Conservation (phyloP, 805 yeast genomes). For the Lipomyces japonicus region DNA sequence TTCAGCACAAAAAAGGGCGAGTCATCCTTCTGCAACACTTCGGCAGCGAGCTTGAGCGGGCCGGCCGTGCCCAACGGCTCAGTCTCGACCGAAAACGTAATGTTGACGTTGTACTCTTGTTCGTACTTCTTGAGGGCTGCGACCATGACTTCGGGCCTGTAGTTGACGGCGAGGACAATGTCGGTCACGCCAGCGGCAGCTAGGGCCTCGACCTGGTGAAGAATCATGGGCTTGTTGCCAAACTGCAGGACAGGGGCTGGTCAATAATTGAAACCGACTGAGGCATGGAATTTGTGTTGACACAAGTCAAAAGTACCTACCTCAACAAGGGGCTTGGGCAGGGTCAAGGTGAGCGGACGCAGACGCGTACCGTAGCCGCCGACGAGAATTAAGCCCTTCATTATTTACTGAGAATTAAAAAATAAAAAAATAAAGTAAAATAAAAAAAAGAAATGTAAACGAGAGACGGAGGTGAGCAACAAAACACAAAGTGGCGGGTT, state of each 20-base stretch:
- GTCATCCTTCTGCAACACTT: conserved; percentile 87
- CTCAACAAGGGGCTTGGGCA: conserved; percentile 36
- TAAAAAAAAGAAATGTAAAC: background rate
- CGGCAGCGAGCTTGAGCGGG: conserved; percentile 95
- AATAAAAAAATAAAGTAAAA: background rate
- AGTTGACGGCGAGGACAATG: conserved; percentile 96
- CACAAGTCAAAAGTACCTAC: conserved; percentile 8
- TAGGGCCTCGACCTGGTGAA: conserved; percentile 96
- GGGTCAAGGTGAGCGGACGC: conserved; percentile 68
- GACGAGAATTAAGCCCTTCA: conserved; percentile 70
- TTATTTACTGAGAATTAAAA: background rate
- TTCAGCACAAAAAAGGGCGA: conserved; percentile 96
- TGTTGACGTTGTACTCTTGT: conserved; percentile 85
- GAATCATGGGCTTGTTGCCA: conserved; percentile 98
- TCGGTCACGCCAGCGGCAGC: conserved; percentile 99
- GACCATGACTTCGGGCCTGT: conserved; percentile 99
- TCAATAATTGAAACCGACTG: background rate
- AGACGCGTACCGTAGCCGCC: conserved; percentile 99
- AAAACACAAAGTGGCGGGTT: too few relatives aligned
- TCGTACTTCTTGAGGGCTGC: conserved; percentile 91
- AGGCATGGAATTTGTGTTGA: background rate
- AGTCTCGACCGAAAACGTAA: conserved; percentile 96
- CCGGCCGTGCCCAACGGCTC: conserved; percentile 99
- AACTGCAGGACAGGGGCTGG: conserved; percentile 46
- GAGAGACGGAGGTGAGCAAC: conserved; percentile 7